A percentile compares a stretch with the other conserved stretches of the same genome.
phyloP scores from a whole-genome alignment of 2,329 filamentous ascomycete genomes.

The Teratosphaeria pseudoeucalypti region DNA sequence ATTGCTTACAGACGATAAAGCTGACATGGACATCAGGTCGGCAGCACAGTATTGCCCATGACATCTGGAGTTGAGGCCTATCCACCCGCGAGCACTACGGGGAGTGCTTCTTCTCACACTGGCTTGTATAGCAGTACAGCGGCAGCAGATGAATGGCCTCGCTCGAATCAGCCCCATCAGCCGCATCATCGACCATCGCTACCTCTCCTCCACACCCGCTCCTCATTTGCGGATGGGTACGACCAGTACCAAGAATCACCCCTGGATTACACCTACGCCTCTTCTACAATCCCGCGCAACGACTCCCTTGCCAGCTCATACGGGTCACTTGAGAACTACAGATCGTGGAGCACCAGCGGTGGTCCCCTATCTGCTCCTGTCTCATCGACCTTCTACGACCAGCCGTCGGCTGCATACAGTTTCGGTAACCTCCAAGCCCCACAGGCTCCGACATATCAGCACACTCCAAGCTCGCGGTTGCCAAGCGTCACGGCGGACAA shows the following conservation, averaged over 20 bases:
- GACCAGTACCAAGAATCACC: constrained; percentile 21
- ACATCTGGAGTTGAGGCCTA: constrained; percentile 2
- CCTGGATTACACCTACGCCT: constrained; percentile 19
- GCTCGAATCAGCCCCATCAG: constrained; percentile 8
- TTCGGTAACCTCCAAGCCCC: constrained; percentile 19
- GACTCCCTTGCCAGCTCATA: constrained; percentile 18
- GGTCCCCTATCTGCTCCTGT: constrained; percentile 16
- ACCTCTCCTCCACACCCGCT: constrained; percentile 20
- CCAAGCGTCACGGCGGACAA: constrained; percentile 18
- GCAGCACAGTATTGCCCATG: neutral
- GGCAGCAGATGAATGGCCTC: constrained; percentile 5
- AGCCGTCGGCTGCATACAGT: constrained; percentile 15
- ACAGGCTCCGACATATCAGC: constrained; percentile 9
- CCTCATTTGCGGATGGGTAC: constrained; percentile 15
- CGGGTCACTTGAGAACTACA: constrained; percentile 15
- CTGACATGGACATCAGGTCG: neutral
- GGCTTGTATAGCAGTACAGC: neutral
- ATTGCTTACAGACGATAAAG: neutral
- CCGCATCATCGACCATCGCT: constrained; percentile 10
- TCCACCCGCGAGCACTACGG: constrained; percentile 3
- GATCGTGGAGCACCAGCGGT: constrained; percentile 16
- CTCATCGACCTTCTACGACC: constrained; percentile 11
- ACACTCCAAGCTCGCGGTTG: constrained; percentile 12
- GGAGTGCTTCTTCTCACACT: neutral
- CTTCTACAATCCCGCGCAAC: constrained; percentile 14